Evolutionary conservation across 306 rosid species (phyloP).

Genomic region (Ochetophila trinervis): DNA sequence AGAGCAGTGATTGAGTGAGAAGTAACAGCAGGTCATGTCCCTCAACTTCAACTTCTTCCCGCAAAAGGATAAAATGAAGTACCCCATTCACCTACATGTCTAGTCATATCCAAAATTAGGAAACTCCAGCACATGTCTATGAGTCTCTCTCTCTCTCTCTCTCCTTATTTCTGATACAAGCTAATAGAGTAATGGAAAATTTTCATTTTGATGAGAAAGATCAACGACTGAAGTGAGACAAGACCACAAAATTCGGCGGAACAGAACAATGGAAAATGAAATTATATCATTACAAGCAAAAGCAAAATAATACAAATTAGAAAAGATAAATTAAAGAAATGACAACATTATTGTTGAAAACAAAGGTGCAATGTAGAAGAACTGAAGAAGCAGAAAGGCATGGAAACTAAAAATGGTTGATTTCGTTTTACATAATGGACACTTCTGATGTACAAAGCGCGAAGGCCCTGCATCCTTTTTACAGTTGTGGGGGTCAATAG

Average conservation of each 20-base stretch:
- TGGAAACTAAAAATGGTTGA: conserved; percentile 31
- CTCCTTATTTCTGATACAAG: background rate
- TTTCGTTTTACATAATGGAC: conserved; percentile 45
- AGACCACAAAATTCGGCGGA: background rate
- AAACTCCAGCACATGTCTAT: conserved; percentile 23
- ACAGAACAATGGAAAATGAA: background rate
- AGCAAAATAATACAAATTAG: no score
- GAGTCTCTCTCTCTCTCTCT: conserved; percentile 1
- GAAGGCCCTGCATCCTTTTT: conserved; percentile 33
- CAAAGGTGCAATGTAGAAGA: conserved; percentile 10
- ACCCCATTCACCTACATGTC: conserved; percentile 25
- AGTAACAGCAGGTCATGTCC: conserved; percentile 37
- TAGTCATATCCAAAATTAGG: conserved; percentile 35
- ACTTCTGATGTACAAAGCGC: conserved; percentile 22
- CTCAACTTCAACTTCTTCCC: conserved; percentile 29
- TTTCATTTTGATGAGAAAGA: background rate
- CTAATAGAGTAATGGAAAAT: background rate
- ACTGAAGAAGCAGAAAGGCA: background rate
- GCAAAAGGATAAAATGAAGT: conserved; percentile 37
- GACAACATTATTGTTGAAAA: background rate
- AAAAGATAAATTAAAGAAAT: background rate
- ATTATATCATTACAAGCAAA: no score
- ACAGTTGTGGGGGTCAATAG: conserved; percentile 41
- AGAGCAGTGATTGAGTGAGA: conserved; percentile 39
- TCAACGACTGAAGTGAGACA: background rate